phyloP scores from a whole-genome alignment of 768 basidiomycete species.

The Mycena indigotica region DNA sequence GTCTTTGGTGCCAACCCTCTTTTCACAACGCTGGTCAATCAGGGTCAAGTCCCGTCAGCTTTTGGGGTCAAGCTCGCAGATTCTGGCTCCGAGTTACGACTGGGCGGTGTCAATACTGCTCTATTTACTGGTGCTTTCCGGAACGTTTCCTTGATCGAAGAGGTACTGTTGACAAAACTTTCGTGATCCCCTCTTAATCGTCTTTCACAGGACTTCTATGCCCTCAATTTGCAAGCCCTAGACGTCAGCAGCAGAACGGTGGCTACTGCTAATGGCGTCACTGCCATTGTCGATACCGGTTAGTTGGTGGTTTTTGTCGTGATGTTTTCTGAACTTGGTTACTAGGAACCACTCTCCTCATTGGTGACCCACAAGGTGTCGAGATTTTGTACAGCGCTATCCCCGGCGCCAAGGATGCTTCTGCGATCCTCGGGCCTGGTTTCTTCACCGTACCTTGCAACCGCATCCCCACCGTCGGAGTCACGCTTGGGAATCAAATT shows the following conservation, averaged over 20 bases:
- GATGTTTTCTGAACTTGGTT: neutral
- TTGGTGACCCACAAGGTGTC: constrained; percentile 35
- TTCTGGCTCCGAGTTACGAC: constrained; percentile 50
- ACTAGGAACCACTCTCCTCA: constrained; percentile 39
- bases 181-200: constrained; percentile 3
- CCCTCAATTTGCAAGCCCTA: constrained; percentile 31
- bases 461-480: constrained; percentile 10
- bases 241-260: constrained; percentile 29
- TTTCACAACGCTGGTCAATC: constrained; percentile 47
- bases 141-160: constrained; percentile 35
- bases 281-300: constrained; percentile 43
- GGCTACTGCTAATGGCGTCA: constrained; percentile 18
- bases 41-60: constrained; percentile 36
- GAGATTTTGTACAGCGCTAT: constrained; percentile 33
- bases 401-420: constrained; percentile 33
- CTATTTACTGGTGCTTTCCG: constrained; percentile 50
- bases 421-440: constrained; percentile 27
- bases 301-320: neutral
- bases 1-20: constrained; percentile 36
- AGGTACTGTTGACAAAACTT: constrained; percentile 20
- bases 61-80: constrained; percentile 53
- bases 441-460: constrained; percentile 31
- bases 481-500: constrained; percentile 8
- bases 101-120: constrained; percentile 54
- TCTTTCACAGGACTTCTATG: constrained; percentile 17